Conservation (phyloP, 2,329 filamentous ascomycete species). For the Claviceps pazoutovae region DNA sequence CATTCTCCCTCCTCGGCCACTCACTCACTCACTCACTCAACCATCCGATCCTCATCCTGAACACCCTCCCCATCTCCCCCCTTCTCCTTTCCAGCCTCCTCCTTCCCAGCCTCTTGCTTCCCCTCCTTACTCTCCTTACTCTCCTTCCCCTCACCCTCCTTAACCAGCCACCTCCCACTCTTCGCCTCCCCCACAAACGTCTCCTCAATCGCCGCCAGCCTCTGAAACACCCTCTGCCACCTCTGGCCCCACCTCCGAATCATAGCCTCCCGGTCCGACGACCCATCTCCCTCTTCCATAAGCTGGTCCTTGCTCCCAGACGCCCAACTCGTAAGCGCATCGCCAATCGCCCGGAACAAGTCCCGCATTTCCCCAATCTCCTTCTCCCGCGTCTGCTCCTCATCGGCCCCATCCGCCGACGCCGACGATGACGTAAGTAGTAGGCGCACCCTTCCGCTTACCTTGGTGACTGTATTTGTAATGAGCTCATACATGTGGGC, state of each 20-base stretch:
- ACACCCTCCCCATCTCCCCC: too few relatives aligned
- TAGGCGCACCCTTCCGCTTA: slow-evolving; percentile 73
- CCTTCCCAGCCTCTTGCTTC: too few relatives aligned
- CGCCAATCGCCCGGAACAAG: slow-evolving; percentile 70
- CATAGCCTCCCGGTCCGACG: slow-evolving; percentile 44
- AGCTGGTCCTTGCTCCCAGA: slow-evolving; percentile 59
- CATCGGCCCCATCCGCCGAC: slow-evolving; percentile 31
- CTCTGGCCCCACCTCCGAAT: slow-evolving; percentile 69
- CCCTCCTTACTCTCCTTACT: background rate
- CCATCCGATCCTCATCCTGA: too few relatives aligned
- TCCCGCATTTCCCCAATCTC: slow-evolving; percentile 65
- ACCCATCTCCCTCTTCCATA: slow-evolving; percentile 53
- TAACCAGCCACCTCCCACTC: slow-evolving; percentile 5
- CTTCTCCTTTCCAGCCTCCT: too few relatives aligned
- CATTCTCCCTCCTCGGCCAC: background rate
- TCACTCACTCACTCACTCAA: background rate
- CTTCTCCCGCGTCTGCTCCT: slow-evolving; percentile 46
- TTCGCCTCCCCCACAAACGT: slow-evolving; percentile 34
- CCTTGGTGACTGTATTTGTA: slow-evolving; percentile 76
- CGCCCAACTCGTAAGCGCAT: slow-evolving; percentile 60
- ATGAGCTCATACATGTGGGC: slow-evolving; percentile 82
- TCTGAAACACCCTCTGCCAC: slow-evolving; percentile 74
- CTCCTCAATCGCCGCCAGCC: slow-evolving; percentile 78
- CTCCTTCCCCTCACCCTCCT: background rate
- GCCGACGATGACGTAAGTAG: slow-evolving; percentile 44